Evolutionary conservation across 805 yeast genomes (phyloP), one percentile per base, ranked within the genome.

Genomic region (Maudiozyma bulderi): DNA sequence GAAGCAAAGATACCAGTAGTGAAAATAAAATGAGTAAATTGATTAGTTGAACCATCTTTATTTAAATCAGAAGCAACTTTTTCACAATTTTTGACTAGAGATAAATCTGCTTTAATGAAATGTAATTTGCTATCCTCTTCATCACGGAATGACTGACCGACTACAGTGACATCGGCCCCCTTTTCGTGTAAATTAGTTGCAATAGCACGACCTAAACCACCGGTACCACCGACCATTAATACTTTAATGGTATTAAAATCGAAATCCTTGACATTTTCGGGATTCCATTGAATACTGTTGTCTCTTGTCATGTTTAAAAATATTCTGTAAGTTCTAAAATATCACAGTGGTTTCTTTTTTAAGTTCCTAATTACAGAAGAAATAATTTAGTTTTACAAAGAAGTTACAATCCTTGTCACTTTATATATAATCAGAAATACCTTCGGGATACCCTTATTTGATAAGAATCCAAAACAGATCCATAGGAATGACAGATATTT

Each of bases 1-100:
- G 66, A 49, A 0, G 74, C 71, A 46, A 71, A 50, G n/a, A 69
- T 70, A n/a, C 74, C 75, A 3, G 72, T 61, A 4, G 74, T 68
- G 56, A 71, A 69, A 8, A 71, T 42, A 8, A 69, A 41, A 38
- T 66, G 52, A 40, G 69, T 67, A 6, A 54, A 49, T 2, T 55
- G 33, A 8, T 42, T 13, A n/a, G 33, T 13, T 8, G 8, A n/a
- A 8, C 14, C 33, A 13, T 58, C 52, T 6, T 51, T 55, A 32
- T 56, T 60, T 26, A 65, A 46, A 10, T 52, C 49, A 4, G 49
- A 33, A 8, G 68, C 69, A 13, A 67, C 51, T 11, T 54, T 44
- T 13, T 50, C 44, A 5, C 69, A 50, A 6, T 54, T 60, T 9
- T 50, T 43, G 34, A 70, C 61, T 3, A 64, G 58, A 42, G 62